These are phyloP conservation scores for Tetratostichococcus sp. DNA, from an alignment of 139 green algal genomes.

Conservation along the genomic window DNA sequence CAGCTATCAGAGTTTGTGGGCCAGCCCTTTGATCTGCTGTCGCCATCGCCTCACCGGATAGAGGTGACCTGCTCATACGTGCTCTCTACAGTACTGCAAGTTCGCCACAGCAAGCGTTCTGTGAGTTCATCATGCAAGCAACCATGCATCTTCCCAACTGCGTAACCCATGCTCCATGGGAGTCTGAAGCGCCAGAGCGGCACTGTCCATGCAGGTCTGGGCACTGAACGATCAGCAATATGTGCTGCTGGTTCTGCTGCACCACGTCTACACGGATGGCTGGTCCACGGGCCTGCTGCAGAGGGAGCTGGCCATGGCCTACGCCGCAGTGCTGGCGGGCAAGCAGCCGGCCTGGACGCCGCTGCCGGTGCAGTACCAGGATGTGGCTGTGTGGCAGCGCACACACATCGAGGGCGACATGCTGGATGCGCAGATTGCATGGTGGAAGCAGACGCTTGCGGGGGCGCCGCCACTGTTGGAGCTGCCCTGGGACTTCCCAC, in stretches of 20 bases:
- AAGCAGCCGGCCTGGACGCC: neutral
- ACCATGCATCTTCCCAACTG: too few species aligned
- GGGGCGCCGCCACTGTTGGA: neutral
- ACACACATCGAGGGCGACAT: neutral
- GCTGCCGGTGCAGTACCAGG: neutral
- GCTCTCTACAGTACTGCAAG: too few species aligned
- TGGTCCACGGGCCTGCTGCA: neutral
- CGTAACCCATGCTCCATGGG: too few species aligned
- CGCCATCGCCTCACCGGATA: too few species aligned
- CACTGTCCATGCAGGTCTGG: neutral
- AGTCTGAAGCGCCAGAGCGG: too few species aligned
- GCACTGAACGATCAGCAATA: neutral
- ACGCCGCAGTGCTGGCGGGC: neutral
- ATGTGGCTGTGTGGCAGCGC: constrained; percentile 2
- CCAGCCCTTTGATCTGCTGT: too few species aligned
- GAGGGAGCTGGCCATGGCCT: neutral
- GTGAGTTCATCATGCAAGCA: too few species aligned
- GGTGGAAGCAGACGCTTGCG: neutral
- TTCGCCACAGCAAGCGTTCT: too few species aligned
- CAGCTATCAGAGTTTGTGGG: too few species aligned
- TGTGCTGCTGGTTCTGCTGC: neutral
- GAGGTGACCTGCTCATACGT: too few species aligned
- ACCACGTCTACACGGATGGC: constrained; percentile 2
- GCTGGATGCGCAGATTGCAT: neutral
- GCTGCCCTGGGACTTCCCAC: neutral